A percentile compares a stretch with the other conserved stretches of the same genome.
Evolutionary conservation across 164 flowering plant genomes (phyloP).

Genomic region (Buxus sempervirens): DNA sequence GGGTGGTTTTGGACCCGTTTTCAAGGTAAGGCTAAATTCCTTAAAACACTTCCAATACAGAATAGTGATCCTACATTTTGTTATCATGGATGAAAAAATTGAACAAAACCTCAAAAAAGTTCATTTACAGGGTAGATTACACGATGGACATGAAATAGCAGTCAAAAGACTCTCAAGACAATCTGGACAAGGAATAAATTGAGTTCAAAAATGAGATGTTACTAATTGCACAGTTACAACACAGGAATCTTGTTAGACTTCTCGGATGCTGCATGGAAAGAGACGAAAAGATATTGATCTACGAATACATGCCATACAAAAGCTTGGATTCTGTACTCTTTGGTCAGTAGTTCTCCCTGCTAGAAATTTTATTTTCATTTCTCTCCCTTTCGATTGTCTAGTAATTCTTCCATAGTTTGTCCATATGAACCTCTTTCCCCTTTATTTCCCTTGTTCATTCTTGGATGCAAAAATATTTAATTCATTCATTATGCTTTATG

Average conservation of each 20-base stretch:
- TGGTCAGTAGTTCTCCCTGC: slow-evolving; percentile 7
- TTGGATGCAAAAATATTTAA: too few relatives aligned
- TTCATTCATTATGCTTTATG: too few relatives aligned
- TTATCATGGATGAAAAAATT: not conserved
- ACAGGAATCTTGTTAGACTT: slow-evolving; percentile 25
- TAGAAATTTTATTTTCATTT: not conserved
- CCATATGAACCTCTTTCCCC: too few relatives aligned
- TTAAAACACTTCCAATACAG: not conserved
- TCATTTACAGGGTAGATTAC: slow-evolving; percentile 13
- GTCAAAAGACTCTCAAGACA: slow-evolving; percentile 20
- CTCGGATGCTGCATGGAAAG: slow-evolving; percentile 21
- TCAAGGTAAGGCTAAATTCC: slow-evolving; percentile 2
- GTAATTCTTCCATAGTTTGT: too few relatives aligned
- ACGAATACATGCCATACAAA: slow-evolving; percentile 29
- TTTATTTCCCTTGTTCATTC: too few relatives aligned
- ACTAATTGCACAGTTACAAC: slow-evolving; percentile 25
- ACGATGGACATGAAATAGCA: slow-evolving; percentile 24
- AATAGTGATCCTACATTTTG: not conserved
- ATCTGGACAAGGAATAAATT: slow-evolving; percentile 24
- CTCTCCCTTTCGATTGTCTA: too few relatives aligned
- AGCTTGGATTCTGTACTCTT: slow-evolving; percentile 26
- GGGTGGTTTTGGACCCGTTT: slow-evolving; percentile 19
- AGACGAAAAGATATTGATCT: slow-evolving; percentile 22
- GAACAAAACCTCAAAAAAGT: too few relatives aligned
- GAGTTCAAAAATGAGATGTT: slow-evolving; percentile 20